A percentile compares a stretch with the other conserved stretches of the same genome.
Evolutionary conservation across 176 grass and related monocot genomes (phyloP).

Genomic region (Musa beccarii): DNA sequence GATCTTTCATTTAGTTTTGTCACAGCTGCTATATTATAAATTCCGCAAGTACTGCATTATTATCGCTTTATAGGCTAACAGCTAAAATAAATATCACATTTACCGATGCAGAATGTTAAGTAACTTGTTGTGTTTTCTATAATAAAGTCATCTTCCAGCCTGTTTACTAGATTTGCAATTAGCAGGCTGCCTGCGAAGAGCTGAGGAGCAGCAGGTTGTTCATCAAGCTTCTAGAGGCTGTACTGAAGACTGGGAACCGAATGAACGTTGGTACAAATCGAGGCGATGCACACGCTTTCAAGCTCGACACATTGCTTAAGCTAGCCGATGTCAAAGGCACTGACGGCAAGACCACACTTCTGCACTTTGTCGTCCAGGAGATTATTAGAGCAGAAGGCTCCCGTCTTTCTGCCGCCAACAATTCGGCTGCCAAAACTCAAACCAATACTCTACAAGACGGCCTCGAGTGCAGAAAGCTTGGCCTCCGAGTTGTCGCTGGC

Average conservation of each 20-base stretch:
- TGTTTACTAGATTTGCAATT: not conserved
- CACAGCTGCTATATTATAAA: too few species aligned
- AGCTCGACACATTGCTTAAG: constrained; percentile 92
- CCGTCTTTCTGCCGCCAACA: constrained; percentile 32
- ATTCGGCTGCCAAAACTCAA: constrained; percentile 39
- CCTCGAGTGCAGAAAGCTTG: constrained; percentile 67
- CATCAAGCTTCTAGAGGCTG: constrained; percentile 96
- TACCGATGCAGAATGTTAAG: not conserved
- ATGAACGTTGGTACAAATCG: constrained; percentile 99
- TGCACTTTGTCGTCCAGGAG: constrained; percentile 95
- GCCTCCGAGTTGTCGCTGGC: constrained; percentile 63
- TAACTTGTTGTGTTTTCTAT: too few species aligned
- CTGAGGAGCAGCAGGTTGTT: constrained; percentile 81
- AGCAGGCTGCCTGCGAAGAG: constrained; percentile 85
- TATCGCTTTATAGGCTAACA: too few species aligned
- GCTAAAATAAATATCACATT: not conserved
- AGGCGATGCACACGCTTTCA: constrained; percentile 86
- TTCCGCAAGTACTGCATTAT: too few species aligned
- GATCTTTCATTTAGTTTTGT: too few species aligned
- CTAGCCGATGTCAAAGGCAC: constrained; percentile 91
- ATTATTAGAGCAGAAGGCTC: constrained; percentile 71
- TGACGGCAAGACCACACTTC: constrained; percentile 84
- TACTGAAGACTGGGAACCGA: constrained; percentile 93
- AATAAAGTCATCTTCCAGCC: not conserved
- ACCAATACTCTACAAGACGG: constrained; percentile 53